Conservation (phyloP, 2,329 filamentous ascomycete genomes). For the Neospermospora avenae region DNA sequence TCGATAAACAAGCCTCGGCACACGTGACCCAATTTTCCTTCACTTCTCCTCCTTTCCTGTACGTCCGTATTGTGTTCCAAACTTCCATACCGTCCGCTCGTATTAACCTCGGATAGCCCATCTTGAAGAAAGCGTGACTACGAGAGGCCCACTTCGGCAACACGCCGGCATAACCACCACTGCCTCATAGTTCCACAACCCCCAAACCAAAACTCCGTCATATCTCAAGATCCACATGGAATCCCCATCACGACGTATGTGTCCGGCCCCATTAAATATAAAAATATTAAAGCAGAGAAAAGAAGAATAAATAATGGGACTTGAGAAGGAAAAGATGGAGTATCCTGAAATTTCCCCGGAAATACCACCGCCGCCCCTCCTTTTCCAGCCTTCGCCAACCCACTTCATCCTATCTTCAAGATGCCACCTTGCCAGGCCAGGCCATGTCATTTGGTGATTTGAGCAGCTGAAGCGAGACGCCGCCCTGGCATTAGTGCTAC, state of each 20-base stretch:
- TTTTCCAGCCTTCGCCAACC: neutral
- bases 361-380: neutral
- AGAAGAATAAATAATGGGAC: neutral
- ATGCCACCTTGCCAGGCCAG: neutral
- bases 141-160: neutral
- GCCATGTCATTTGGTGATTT: neutral
- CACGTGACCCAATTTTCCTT: too few species aligned
- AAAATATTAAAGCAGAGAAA: neutral
- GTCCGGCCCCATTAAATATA: neutral
- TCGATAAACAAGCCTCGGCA: neutral
- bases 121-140: neutral
- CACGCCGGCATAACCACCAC: conserved; percentile 2
- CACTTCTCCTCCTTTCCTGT: too few species aligned
- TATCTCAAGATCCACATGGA: neutral
- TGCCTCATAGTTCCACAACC: neutral
- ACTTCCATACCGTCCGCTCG: neutral
- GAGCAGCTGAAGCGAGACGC: neutral
- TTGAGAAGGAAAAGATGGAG: neutral
- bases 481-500: conserved; percentile 3
- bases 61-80: too few species aligned
- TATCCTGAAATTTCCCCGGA: neutral
- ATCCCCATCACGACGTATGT: neutral
- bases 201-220: neutral
- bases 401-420: neutral
- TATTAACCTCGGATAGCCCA: neutral